Evolutionary conservation across 306 rosid species (phyloP).

Genomic region (Abrus precatorius): DNA sequence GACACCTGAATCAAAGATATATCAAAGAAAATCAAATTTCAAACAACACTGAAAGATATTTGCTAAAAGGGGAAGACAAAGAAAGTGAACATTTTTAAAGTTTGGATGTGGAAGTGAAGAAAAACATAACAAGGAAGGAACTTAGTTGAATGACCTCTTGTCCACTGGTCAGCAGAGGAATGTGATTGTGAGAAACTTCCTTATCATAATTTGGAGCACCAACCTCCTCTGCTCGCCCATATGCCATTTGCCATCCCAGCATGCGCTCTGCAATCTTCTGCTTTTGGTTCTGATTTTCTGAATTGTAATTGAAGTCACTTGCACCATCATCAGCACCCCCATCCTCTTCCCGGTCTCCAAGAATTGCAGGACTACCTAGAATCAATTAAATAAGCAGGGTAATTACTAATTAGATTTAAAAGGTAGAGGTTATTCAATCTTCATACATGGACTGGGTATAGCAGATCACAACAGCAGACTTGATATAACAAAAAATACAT

Average conservation of each 20-base stretch:
- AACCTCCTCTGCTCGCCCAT: conserved; percentile 73
- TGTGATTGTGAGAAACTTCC: conserved; percentile 81
- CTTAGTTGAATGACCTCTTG: conserved; percentile 72
- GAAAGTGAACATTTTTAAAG: not conserved
- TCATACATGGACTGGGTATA: not conserved
- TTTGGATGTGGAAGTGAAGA: not conserved
- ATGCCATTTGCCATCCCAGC: conserved; percentile 88
- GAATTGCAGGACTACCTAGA: conserved; percentile 90
- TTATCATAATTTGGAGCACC: conserved; percentile 76
- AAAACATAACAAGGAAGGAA: conserved; percentile 19
- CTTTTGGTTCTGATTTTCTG: conserved; percentile 82
- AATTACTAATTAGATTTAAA: conserved; percentile 20
- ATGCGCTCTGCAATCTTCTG: conserved; percentile 90
- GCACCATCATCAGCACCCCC: conserved; percentile 65
- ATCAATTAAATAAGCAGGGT: conserved; percentile 43
- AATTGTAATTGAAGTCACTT: conserved; percentile 69
- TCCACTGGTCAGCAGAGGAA: conserved; percentile 64
- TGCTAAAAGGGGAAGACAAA: not conserved
- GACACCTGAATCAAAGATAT: conserved; percentile 66
- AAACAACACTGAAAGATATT: conserved; percentile 1
- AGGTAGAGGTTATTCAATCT: not conserved
- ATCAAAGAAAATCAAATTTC: conserved; percentile 7
- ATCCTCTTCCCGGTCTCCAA: conserved; percentile 84
- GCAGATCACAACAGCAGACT: conserved; percentile 17
- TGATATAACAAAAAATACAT: conserved; percentile 29